A percentile compares a stretch with the other conserved stretches of the same genome.
phyloP scores from a whole-genome alignment of 768 basidiomycete species.

The Collybiopsis confluens region DNA sequence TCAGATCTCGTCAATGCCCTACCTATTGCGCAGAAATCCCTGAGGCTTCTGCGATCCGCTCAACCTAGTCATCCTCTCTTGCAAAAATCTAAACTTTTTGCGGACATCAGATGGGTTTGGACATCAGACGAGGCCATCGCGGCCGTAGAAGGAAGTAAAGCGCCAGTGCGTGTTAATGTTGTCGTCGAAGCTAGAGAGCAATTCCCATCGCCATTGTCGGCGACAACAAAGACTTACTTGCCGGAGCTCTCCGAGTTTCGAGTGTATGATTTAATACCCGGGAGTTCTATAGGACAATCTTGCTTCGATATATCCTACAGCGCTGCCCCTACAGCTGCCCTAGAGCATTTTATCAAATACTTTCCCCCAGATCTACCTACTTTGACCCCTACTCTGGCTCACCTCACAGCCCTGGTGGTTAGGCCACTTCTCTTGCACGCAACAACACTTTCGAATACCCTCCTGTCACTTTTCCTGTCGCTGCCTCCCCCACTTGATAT shows the following conservation, averaged over 20 bases:
- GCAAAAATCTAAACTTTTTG: slow-evolving; percentile 18
- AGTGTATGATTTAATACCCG: slow-evolving; percentile 68
- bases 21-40: slow-evolving; percentile 63
- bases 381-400: slow-evolving; percentile 58
- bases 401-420: slow-evolving; percentile 61
- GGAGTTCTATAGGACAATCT: slow-evolving; percentile 25
- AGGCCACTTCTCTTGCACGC: slow-evolving; percentile 58
- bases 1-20: slow-evolving; percentile 45
- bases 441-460: slow-evolving; percentile 58
- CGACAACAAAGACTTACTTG: slow-evolving; percentile 19
- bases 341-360: slow-evolving; percentile 45
- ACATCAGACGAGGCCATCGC: slow-evolving; percentile 45
- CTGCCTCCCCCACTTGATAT: slow-evolving; percentile 64
- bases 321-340: slow-evolving; percentile 21
- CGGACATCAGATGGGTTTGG: slow-evolving; percentile 61
- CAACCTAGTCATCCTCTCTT: slow-evolving; percentile 61
- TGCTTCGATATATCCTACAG: slow-evolving; percentile 20
- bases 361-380: slow-evolving; percentile 62
- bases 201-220: neutral
- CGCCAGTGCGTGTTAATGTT: neutral
- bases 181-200: neutral
- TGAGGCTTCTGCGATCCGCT: slow-evolving; percentile 60
- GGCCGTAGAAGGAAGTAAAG: slow-evolving; percentile 34
- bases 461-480: slow-evolving; percentile 64
- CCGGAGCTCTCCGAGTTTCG: slow-evolving; percentile 42